Evolutionary conservation across 371 early-diverging fungal species (phyloP).

Genomic region (Syncephalastrum monosporum): DNA sequence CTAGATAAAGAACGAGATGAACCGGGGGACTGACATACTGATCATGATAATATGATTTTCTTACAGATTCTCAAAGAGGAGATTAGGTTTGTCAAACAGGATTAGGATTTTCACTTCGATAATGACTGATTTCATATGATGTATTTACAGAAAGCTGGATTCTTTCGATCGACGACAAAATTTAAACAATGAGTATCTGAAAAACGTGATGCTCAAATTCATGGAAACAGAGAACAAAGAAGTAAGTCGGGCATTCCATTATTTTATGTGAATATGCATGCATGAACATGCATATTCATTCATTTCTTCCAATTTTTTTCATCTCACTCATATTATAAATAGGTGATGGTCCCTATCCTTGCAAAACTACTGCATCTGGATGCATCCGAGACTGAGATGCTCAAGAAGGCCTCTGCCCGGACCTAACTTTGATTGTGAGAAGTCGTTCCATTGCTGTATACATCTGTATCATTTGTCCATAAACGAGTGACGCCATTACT

Average conservation of each 20-base stretch:
- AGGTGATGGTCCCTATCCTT: conserved; percentile 48
- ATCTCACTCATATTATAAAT: not conserved
- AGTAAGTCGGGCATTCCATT: conserved; percentile 18
- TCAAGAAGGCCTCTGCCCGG: conserved; percentile 5
- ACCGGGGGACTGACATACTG: not conserved
- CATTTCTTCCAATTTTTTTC: not conserved
- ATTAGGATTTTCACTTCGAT: not conserved
- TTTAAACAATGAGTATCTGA: conserved; percentile 62
- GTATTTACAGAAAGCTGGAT: conserved; percentile 50
- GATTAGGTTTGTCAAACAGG: conserved; percentile 25
- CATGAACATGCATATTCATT: not conserved
- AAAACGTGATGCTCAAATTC: conserved; percentile 64
- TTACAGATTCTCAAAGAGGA: conserved; percentile 41
- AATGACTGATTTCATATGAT: not conserved
- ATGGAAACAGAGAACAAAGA: conserved; percentile 56
- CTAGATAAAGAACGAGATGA: not conserved
- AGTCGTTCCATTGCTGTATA: no score
- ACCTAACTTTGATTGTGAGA: no score
- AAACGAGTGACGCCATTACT: no score
- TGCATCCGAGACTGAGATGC: conserved; percentile 34
- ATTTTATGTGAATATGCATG: not conserved
- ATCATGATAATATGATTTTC: not conserved
- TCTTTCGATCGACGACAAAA: conserved; percentile 61
- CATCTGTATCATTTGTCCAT: no score
- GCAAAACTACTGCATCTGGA: conserved; percentile 43